Conservation (phyloP, 257 asterid genomes). For the Penstemon newberryi region DNA sequence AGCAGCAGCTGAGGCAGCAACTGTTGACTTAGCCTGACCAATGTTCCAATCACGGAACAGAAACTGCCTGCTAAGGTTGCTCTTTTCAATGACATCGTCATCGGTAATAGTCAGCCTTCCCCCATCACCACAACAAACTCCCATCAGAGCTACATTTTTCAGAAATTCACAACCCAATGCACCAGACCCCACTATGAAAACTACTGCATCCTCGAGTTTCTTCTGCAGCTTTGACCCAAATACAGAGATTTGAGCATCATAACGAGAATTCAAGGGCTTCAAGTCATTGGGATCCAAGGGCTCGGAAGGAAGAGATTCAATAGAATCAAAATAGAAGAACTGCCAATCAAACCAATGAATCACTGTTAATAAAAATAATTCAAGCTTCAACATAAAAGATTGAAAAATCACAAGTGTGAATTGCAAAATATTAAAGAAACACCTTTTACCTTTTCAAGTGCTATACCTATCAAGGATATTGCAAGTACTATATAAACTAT, state of each 20-base stretch:
- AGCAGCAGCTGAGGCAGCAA: slow-evolving; percentile 52
- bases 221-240: slow-evolving; percentile 55
- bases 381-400: neutral
- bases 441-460: neutral
- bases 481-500: neutral
- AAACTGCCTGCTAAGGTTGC: slow-evolving; percentile 57
- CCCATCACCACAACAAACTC: slow-evolving; percentile 43
- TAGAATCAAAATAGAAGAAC: slow-evolving; percentile 58
- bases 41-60: slow-evolving; percentile 61
- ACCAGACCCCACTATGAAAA: slow-evolving; percentile 53
- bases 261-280: slow-evolving; percentile 48
- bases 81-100: slow-evolving; percentile 57
- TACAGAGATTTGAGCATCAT: slow-evolving; percentile 57
- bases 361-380: neutral
- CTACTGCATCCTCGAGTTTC: slow-evolving; percentile 47
- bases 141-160: slow-evolving; percentile 56
- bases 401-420: neutral
- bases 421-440: neutral
- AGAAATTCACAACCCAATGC: slow-evolving; percentile 56
- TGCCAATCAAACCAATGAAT: slow-evolving; percentile 27
- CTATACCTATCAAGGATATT: neutral
- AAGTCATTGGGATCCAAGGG: slow-evolving; percentile 43
- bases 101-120: slow-evolving; percentile 54
- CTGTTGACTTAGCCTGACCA: slow-evolving; percentile 57
- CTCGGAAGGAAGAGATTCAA: slow-evolving; percentile 50